These are phyloP conservation scores for Lyophyllum semitale DNA, from an alignment of 768 basidiomycete genomes.

Conservation along the genomic window DNA sequence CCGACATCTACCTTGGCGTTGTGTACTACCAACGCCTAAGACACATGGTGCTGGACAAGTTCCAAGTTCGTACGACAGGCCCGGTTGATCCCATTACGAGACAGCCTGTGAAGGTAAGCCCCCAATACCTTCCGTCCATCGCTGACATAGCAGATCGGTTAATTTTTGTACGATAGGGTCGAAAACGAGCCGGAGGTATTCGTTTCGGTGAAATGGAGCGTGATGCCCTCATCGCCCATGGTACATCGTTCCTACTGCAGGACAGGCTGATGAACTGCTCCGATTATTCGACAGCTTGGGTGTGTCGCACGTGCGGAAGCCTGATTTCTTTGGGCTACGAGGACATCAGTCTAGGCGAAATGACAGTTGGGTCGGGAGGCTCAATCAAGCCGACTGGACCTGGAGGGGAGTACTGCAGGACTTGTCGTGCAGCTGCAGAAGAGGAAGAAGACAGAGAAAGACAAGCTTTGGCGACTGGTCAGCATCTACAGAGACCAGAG, in stretches of 20 bases:
- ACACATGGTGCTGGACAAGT: conserved; percentile 99
- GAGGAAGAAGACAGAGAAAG: conserved; percentile 64
- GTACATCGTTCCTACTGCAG: conserved; percentile 97
- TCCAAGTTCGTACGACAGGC: conserved; percentile 98
- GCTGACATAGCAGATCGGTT: neutral
- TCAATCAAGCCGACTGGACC: conserved; percentile 65
- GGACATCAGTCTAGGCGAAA: conserved; percentile 74
- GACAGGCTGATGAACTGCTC: conserved; percentile 99
- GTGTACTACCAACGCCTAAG: conserved; percentile 98
- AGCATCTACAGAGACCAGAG: conserved; percentile 42
- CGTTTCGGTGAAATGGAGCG: conserved; percentile 99
- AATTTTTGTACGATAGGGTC: conserved; percentile 57
- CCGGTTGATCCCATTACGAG: conserved; percentile 95
- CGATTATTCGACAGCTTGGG: conserved; percentile 99
- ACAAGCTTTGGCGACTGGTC: conserved; percentile 58
- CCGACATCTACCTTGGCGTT: conserved; percentile 97
- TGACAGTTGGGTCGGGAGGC: conserved; percentile 49
- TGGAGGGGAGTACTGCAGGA: conserved; percentile 91
- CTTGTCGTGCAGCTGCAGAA: conserved; percentile 79
- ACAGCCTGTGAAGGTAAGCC: conserved; percentile 91
- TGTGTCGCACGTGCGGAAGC: conserved; percentile 94
- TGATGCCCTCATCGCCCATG: conserved; percentile 97
- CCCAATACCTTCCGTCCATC: neutral
- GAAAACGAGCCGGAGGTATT: conserved; percentile 97
- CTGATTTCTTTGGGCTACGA: conserved; percentile 96